Evolutionary conservation across 2,329 filamentous ascomycete genomes (phyloP), one percentile per base, ranked within the genome.

Genomic region (Ophiostoma himal-ulmi): DNA sequence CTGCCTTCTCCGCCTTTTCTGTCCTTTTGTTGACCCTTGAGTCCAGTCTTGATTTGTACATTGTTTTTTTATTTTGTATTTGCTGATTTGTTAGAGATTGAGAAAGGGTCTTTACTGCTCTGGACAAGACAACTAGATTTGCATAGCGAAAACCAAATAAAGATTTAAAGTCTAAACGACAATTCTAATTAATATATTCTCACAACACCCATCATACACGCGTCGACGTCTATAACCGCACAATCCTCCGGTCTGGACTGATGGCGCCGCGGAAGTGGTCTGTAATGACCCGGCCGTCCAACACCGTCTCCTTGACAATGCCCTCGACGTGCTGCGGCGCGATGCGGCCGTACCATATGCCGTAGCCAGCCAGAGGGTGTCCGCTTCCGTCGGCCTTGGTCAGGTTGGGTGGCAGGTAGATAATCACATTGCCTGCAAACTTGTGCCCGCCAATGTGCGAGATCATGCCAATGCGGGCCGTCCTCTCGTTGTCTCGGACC

Each of bases 371-470:
- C 68, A 94, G 78, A 5, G 86, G 83, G 77, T 91, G 87, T 11
- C 74, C 86, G 17, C 73, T 74, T 5, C 82, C 84, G 4, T 79
- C 80, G 39, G 71, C 74, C 3, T 77, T 78, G 72, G 77, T 81
- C 73, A 82, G 71, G 0, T 76, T 76, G 0, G 88, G 89, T 5
- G 92, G 92, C 5, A 95, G 78, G 76, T 95, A 95, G 1, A 95
- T 80, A 67, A 95, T 93, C 48, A 94, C 86, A 78, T 96, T 96
- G 1, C 92, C 92, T 0, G 92, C 92, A 77, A 90, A 94, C 78
- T 93, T 94, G 79, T 96, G 92, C 0, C 92, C 92, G 0, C 92
- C 91, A 69, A 96, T 89, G 75, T 96, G 92, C 72, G 89, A 92
- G 70, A 94, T 91, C 70, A 90, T 76, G 0, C 87, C 92, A 0